Base-by-base conservation (phyloP, 768 basidiomycete species). In the Agrocybe pediades region DNA sequence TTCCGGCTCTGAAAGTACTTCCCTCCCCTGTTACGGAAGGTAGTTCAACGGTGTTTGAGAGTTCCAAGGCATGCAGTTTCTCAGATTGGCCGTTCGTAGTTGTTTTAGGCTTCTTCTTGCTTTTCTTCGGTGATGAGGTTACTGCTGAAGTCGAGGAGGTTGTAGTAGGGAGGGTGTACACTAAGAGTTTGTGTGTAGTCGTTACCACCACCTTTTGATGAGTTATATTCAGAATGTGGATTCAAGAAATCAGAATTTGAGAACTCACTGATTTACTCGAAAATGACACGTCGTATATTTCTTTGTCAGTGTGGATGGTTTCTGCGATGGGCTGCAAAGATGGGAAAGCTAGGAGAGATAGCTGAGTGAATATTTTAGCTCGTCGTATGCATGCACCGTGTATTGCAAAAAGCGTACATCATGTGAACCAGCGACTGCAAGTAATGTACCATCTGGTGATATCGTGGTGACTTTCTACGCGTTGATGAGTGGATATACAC, bases 211-310 rank as follows among this genome's bases (percentile, higher is more conserved):
- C 68, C 90, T 92, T 21, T 52, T n/a, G 24, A 25, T 21, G 9
- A 26, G 21, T 36, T n/a, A 41, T 49, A 9, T 25, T n/a, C 19
- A 45, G 21, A 13, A 26, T 15, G 41, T 17, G 41, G 1, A 21
- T 48, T 27, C 2, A 27, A 41, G 20, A 29, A 41, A 17, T n/a
- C n/a, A n/a, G n/a, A n/a, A n/a, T n/a, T n/a, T n/a, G n/a, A n/a
- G n/a, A 42, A 27, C n/a, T 13, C 11, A 56, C 54, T 25, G 24
- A 91, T 91, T 79, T 77, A 4, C 76, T 71, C 23, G 88, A 87
- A 74, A 97, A 90, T 6, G 91, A 80, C 16, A 83, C 85, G 62
- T 96, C 95, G 54, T 92, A 96, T 41, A 98, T 85, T 68, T 97
- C 94, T 42, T 86, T 87, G 11, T 82, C 81, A 15, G 83, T 75